These are phyloP conservation scores for Elaeis guineensis DNA, from an alignment of 176 grass and related monocot species.

Conservation along the genomic window DNA sequence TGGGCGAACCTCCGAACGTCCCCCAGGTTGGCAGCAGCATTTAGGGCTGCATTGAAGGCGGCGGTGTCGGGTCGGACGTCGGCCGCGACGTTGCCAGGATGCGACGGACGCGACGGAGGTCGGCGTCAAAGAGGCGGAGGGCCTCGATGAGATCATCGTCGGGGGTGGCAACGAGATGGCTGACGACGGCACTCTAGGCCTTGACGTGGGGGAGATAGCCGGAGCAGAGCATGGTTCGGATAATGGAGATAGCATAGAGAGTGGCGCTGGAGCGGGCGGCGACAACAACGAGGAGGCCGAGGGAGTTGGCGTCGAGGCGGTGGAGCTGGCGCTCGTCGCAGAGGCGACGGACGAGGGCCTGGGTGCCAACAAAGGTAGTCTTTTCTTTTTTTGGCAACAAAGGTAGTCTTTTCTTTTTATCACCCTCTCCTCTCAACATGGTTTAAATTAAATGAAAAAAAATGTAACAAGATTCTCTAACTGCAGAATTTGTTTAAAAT, in stretches of 20 bases:
- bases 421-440: too few species aligned
- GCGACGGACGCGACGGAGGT: slow-evolving; percentile 41
- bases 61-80: slow-evolving; percentile 52
- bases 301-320: too few species aligned
- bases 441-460: too few species aligned
- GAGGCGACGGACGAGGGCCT: too few species aligned
- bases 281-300: slow-evolving; percentile 47
- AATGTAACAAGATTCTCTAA: too few species aligned
- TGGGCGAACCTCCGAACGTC: slow-evolving; percentile 42
- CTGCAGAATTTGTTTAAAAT: too few species aligned
- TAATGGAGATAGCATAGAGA: slow-evolving; percentile 34
- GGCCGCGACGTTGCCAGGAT: not conserved
- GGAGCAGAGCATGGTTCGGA: slow-evolving; percentile 54
- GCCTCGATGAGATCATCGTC: slow-evolving; percentile 25
- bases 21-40: slow-evolving; percentile 63
- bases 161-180: slow-evolving; percentile 31
- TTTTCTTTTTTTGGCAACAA: too few species aligned
- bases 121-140: slow-evolving; percentile 56
- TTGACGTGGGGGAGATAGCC: slow-evolving; percentile 64
- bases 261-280: slow-evolving; percentile 38
- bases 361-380: too few species aligned
- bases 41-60: too few species aligned
- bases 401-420: too few species aligned
- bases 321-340: too few species aligned
- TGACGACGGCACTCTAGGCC: slow-evolving; percentile 66